Percentiles rank a stretch among this genome's conserved stretches.
Conservation (phyloP, 495 filamentous ascomycete species). For the Tuber borchii region DNA sequence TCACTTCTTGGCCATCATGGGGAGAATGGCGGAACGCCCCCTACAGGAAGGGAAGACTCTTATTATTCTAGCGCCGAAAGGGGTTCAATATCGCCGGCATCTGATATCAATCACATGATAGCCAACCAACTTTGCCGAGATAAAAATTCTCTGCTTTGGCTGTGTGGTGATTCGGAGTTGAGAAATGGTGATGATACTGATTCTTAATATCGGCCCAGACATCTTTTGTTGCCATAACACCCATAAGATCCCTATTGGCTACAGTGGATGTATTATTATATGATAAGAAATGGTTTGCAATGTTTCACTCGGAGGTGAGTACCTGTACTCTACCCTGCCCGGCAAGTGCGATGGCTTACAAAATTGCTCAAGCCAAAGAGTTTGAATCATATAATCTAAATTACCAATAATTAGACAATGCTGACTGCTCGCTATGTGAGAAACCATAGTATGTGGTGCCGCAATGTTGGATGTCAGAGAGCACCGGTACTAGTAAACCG, state of each 20-base stretch:
- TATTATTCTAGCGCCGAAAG: not conserved
- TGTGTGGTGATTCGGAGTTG: not conserved
- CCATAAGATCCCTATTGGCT: not conserved
- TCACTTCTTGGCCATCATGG: not conserved
- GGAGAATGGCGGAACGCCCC: not conserved
- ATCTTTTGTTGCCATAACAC: not conserved
- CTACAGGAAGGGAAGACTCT: not conserved
- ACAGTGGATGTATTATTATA: not conserved
- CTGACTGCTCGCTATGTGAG: not conserved
- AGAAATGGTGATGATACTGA: not conserved
- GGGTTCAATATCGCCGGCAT: not conserved
- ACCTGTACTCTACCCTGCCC: too few species aligned
- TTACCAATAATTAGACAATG: not conserved
- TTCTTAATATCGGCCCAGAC: not conserved
- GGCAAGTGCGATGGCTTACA: too few species aligned
- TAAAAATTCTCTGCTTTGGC: not conserved
- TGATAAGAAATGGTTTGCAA: too few species aligned
- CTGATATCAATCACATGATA: not conserved
- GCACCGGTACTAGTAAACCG: not conserved
- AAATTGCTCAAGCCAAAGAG: too few species aligned
- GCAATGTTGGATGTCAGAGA: not conserved
- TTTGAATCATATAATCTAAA: too few species aligned
- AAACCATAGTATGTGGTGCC: not conserved
- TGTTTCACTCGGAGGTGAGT: too few species aligned
- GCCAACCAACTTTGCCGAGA: not conserved